phyloP scores from a whole-genome alignment of 129 eudicot species.

The Apium graveolens region DNA sequence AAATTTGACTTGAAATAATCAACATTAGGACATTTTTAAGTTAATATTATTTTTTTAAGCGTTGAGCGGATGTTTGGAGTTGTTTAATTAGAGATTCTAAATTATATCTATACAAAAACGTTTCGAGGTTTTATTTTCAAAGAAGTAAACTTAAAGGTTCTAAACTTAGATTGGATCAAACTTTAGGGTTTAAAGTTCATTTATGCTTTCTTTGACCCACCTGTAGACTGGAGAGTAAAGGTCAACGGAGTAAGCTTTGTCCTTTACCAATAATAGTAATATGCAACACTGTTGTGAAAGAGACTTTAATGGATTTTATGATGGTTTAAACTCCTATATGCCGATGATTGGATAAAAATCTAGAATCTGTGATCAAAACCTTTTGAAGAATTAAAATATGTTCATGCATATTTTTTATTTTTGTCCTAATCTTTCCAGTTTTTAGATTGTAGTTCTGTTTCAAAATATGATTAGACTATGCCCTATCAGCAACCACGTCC shows the following conservation, averaged over 20 bases:
- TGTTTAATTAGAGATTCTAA: too few relatives aligned
- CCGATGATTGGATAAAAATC: neutral
- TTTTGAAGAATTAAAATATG: neutral
- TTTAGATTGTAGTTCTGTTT: neutral
- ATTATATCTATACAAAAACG: neutral
- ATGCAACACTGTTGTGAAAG: neutral
- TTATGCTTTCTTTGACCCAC: neutral
- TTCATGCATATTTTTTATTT: too few relatives aligned
- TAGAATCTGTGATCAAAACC: neutral
- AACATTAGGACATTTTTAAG: too few relatives aligned
- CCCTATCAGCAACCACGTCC: neutral
- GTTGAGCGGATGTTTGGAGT: too few relatives aligned
- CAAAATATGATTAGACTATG: neutral
- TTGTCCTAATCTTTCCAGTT: neutral
- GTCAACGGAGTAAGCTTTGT: neutral
- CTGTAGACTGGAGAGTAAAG: neutral
- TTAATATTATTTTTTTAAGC: too few relatives aligned
- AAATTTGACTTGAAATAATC: too few relatives aligned
- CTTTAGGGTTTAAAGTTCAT: neutral
- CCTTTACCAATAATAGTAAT: neutral
- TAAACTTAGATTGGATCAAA: neutral
- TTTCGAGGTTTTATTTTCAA: neutral
- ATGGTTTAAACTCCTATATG: neutral
- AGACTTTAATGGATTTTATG: neutral
- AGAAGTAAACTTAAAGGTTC: neutral